Conservation (phyloP, 1,284 basidiomycete species). For the Erythrobasidium hasegawianum region DNA sequence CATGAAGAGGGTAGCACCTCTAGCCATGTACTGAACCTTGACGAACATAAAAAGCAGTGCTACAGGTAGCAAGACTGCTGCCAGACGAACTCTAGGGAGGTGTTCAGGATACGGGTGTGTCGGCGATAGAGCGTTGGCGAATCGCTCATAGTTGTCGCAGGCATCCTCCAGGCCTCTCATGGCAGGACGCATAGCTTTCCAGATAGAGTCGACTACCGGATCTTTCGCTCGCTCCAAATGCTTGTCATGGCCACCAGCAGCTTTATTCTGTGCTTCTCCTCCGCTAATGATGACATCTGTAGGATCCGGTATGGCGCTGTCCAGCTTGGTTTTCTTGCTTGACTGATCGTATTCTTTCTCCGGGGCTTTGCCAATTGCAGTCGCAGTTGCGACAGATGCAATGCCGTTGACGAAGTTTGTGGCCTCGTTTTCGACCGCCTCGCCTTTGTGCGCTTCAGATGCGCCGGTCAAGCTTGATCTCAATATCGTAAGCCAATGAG, state of each 20-base stretch:
- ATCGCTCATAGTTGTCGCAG: conserved; percentile 35
- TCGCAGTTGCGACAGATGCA: conserved; percentile 50
- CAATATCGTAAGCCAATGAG: conserved; percentile 6
- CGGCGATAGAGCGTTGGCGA: conserved; percentile 36
- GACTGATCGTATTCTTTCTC: conserved; percentile 36
- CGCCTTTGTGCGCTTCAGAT: conserved; percentile 51
- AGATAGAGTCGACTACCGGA: conserved; percentile 47
- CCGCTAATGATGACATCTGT: conserved; percentile 46
- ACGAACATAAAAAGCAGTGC: conserved; percentile 52
- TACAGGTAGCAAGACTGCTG: conserved; percentile 44
- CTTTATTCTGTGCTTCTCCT: conserved; percentile 47
- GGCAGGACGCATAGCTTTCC: conserved; percentile 49
- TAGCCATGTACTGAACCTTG: conserved; percentile 52
- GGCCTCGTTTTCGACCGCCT: conserved; percentile 54
- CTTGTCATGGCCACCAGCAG: conserved; percentile 48
- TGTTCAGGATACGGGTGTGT: conserved; percentile 33
- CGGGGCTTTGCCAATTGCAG: conserved; percentile 51
- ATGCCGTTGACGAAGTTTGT: conserved; percentile 52
- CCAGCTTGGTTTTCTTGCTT: conserved; percentile 25
- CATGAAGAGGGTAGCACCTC: conserved; percentile 52
- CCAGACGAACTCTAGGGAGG: conserved; percentile 26
- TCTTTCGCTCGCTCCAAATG: conserved; percentile 43
- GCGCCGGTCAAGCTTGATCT: conserved; percentile 36
- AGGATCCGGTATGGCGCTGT: conserved; percentile 48
- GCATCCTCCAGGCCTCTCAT: conserved; percentile 46